Conservation (phyloP, 73 alveolate genomes). For the Tetrahymena borealis region DNA sequence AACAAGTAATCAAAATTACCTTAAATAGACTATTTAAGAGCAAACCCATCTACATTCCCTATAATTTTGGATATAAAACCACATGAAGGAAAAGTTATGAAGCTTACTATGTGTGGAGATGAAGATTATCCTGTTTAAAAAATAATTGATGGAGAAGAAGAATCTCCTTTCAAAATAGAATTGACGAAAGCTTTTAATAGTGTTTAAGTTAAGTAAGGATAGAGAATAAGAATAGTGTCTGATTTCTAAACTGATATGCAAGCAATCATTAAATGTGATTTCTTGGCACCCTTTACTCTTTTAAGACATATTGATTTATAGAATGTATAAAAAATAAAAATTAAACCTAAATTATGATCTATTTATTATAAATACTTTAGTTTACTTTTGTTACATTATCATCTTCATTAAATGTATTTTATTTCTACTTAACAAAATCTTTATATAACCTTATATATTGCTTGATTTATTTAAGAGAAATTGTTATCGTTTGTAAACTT, state of each 20-base stretch:
- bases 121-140: background rate
- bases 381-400: background rate
- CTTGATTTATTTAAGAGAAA: too few species aligned
- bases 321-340: background rate
- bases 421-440: too few species aligned
- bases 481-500: too few species aligned
- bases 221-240: background rate
- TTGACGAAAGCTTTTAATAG: background rate
- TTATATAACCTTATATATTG: too few species aligned
- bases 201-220: background rate
- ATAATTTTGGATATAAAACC: background rate
- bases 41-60: background rate
- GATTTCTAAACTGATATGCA: background rate
- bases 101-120: background rate
- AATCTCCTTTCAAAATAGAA: background rate
- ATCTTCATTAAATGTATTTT: too few species aligned
- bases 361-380: background rate
- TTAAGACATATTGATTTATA: background rate
- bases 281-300: background rate
- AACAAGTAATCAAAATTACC: background rate
- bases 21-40: background rate
- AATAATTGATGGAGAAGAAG: background rate
- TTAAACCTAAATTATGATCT: background rate
- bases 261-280: background rate
- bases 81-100: background rate